These are phyloP conservation scores for Sphagnum contortum DNA, from an alignment of 225 moss, liverwort and hornwort species.

Conservation along the genomic window DNA sequence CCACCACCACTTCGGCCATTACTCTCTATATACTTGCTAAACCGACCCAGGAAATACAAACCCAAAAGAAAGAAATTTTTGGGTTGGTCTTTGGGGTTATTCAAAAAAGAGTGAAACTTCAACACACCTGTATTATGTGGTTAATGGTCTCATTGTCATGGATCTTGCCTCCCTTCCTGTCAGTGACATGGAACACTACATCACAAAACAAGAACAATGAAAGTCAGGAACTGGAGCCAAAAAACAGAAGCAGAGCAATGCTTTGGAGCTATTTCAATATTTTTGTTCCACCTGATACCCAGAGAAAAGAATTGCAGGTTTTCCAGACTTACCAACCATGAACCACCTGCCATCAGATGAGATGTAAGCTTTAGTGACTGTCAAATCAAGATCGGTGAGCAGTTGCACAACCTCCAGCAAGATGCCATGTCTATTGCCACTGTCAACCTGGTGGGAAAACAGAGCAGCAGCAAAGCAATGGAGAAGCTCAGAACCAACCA, in stretches of 20 bases:
- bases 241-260: too few relatives aligned
- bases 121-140: conserved; percentile 49
- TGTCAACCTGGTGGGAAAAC: conserved; percentile 9
- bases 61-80: not conserved
- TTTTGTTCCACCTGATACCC: too few relatives aligned
- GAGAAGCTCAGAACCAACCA: not conserved
- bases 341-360: conserved; percentile 43
- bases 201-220: too few relatives aligned
- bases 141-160: conserved; percentile 56
- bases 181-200: conserved; percentile 87
- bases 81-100: too few relatives aligned
- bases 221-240: too few relatives aligned
- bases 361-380: conserved; percentile 32
- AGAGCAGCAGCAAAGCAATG: not conserved
- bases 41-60: too few relatives aligned
- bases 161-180: conserved; percentile 49
- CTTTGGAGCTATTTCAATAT: too few relatives aligned
- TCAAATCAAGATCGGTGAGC: conserved; percentile 40
- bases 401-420: conserved; percentile 43
- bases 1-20: too few relatives aligned
- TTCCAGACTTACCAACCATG: conserved; percentile 29
- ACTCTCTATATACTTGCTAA: too few relatives aligned
- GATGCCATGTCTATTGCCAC: conserved; percentile 35
- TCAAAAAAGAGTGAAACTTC: too few relatives aligned
- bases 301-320: too few relatives aligned